phyloP scores from a whole-genome alignment of 352 stramenopile genomes.

The Halophytophthora polymorphica region DNA sequence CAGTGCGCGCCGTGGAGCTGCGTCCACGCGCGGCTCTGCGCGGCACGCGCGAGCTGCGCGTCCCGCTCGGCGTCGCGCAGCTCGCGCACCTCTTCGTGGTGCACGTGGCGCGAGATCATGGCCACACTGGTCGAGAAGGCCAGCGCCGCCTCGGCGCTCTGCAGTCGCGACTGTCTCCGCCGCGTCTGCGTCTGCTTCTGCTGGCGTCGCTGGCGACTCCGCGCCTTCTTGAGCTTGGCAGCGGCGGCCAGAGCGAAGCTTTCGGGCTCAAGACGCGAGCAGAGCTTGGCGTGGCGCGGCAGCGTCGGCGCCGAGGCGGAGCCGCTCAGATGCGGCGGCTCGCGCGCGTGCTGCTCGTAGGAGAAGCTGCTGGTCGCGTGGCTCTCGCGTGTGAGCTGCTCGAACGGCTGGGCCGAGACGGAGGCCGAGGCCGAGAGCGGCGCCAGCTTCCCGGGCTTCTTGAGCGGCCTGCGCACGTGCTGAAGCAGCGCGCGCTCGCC shows the following conservation, averaged over 20 bases:
- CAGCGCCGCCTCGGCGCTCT: conserved; percentile 49
- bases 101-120: conserved; percentile 74
- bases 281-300: conserved; percentile 18
- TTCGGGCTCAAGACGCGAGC: conserved; percentile 20
- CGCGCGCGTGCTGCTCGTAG: conserved; percentile 38
- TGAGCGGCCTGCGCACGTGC: conserved; percentile 17
- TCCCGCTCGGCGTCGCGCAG: conserved; percentile 38
- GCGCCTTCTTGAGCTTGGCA: conserved; percentile 35
- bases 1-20: conserved; percentile 56
- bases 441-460: conserved; percentile 13
- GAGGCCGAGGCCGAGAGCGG: conserved; percentile 13
- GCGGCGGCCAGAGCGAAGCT: conserved; percentile 11
- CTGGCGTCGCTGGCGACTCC: conserved; percentile 21
- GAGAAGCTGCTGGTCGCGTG: conserved; percentile 41
- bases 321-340: conserved; percentile 18
- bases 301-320: conserved; percentile 26
- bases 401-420: conserved; percentile 38
- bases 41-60: conserved; percentile 36
- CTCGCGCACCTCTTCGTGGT: conserved; percentile 62
- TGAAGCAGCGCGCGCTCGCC: conserved; percentile 41
- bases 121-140: conserved; percentile 64
- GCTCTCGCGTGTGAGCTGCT: conserved; percentile 34
- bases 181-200: conserved; percentile 27
- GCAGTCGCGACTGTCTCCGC: conserved; percentile 28
- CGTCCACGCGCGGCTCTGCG: conserved; percentile 45